Evolutionary conservation across 768 basidiomycete genomes (phyloP), one percentile per base, ranked within the genome.

Genomic region (Tricholoma hemisulphureum): DNA sequence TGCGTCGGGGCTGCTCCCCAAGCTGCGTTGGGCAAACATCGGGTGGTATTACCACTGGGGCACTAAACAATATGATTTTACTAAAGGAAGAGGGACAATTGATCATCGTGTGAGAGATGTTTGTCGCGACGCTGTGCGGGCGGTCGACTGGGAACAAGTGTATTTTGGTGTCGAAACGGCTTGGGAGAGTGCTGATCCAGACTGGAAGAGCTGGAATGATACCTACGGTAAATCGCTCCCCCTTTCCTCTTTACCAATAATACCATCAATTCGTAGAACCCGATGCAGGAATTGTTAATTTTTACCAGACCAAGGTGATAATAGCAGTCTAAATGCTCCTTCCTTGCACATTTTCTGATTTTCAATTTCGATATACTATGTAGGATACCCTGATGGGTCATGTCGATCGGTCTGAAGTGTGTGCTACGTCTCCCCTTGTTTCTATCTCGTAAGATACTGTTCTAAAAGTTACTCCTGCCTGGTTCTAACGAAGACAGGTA

Each of bases 1-100:
- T 2, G 74, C 83, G 2, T 82, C 82, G 1, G 73, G 80, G 24
- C 80, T 98, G 13, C 64, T 95, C 14, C 78, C 77, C 5, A 95
- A 91, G 69, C 70, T 99, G 49, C 83, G 96, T 49, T 99, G 96
- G 96, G 89, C 93, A 1, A 98, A 96, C 65, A 89, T 99, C 50
- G 96, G 96, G 9, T 91, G 91, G 86, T 91, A 83, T 53, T 99
- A 99, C 71, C 93, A 98, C 75, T 98, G 96, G 96, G 91, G 92
- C 2, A 91, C 86, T 26, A 99, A 98, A 66, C 87, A 91, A 58
- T 99, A 99, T 67, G 93, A 97, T 66, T 95, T 97, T 63, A 81
- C 84, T 1, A 85, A 80, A 53, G 83, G 84, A 2, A 84, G 82
- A 56, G 87, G 83, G 0, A 76, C 77, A 0, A 84, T 98, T 45